Percentiles rank a stretch among this genome's conserved stretches.
phyloP scores from a whole-genome alignment of 2,329 filamentous ascomycete species.

The Alternaria panax region DNA sequence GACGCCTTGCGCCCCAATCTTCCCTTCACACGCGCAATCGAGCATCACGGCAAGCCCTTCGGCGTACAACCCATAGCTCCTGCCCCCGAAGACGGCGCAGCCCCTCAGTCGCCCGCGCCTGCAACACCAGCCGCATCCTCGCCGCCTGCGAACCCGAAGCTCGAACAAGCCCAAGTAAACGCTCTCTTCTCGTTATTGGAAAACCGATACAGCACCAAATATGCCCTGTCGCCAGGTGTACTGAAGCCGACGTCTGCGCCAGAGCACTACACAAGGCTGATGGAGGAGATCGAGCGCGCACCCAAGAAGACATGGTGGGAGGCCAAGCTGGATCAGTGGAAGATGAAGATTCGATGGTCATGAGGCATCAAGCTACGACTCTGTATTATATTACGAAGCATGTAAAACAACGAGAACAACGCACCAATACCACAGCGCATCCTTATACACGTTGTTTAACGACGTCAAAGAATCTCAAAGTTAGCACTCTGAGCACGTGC shows the following conservation, averaged over 20 bases:
- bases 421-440: background rate
- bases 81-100: conserved; percentile 19
- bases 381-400: conserved; percentile 14
- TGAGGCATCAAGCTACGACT: conserved; percentile 14
- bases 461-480: too few species aligned
- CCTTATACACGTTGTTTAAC: too few species aligned
- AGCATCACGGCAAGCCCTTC: conserved; percentile 48
- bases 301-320: conserved; percentile 46
- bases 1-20: conserved; percentile 59
- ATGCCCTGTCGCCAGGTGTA: conserved; percentile 36
- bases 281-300: conserved; percentile 47
- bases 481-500: too few species aligned
- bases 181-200: conserved; percentile 68
- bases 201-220: conserved; percentile 61
- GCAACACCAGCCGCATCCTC: conserved; percentile 16
- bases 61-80: conserved; percentile 37
- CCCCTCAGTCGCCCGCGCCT: conserved; percentile 15
- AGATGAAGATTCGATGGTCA: conserved; percentile 47
- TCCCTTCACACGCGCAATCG: conserved; percentile 55
- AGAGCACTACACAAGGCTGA: conserved; percentile 45
- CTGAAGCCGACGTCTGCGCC: conserved; percentile 46
- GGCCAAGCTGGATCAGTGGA: conserved; percentile 48
- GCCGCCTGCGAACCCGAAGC: conserved; percentile 25
- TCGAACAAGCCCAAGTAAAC: conserved; percentile 60
- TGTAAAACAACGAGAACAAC: background rate